Base-by-base conservation (phyloP, 2,329 filamentous ascomycete species). In the Fusarium continuum region DNA sequence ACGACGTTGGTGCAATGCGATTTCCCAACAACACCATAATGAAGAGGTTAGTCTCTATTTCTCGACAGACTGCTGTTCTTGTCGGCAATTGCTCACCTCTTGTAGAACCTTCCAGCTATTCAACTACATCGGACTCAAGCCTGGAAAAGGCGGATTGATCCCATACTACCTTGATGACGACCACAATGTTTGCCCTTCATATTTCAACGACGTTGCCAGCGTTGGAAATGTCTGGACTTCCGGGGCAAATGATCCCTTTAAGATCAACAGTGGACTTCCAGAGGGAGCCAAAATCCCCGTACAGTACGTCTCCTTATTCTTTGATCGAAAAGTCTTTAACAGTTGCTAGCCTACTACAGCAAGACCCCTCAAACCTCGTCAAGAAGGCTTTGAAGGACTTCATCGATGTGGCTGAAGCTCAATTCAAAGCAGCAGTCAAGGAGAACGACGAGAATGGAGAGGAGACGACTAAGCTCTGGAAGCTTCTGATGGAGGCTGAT, bases 1-100 rank as follows among this genome's bases (percentile, higher is more conserved):
- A 73, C 47, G 78, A 79, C 50, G 71, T 79, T 7, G 77, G 77
- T 4, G 78, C 78, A 0, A 79, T 79, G 78, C 57, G 78, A 5
- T 79, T 76, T 32, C 78, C 77, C 0, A 65, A 76, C 6, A 77
- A 72, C n/a, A 22, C 39, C 2, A 54, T 68, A 20, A 70, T 70
- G 68, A 57, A 52, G 11, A 60, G 65, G 67, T 63, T 7, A 13
- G 52, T 31, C n/a, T 2, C 13, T 2, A 6, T 19, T n/a, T n/a
- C 22, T 6, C 4, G 9, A 20, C 13, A 10, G 20, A 3, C 5
- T 4, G n/a, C 20, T 7, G 2, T 11, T 4, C 2, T 19, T 16
- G 14, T 4, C 2, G 4, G 9, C 13, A 4, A 5, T 14, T 17
- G 1, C 36, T 46, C 4, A 14, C 6, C 8, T 7, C 1, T 0